These are phyloP conservation scores for Cladosporium halotolerans DNA, from an alignment of 2,329 filamentous ascomycete species.

Conservation along the genomic window DNA sequence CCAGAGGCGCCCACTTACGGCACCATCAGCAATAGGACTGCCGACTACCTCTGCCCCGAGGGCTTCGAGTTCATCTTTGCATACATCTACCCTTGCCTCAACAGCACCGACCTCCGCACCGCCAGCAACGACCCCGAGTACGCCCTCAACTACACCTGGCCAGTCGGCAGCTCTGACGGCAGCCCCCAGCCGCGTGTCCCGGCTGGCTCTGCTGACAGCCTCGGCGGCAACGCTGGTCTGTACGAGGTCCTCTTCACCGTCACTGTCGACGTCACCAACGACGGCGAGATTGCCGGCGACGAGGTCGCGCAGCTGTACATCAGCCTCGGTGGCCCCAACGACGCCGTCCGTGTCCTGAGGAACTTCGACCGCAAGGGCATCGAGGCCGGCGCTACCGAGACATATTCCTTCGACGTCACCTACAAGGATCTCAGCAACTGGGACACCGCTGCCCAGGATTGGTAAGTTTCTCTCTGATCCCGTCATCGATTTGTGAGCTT, in stretches of 20 bases:
- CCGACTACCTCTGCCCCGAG: conserved; percentile 63
- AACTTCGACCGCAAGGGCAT: conserved; percentile 75
- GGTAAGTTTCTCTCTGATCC: conserved; percentile 38
- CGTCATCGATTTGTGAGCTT: neutral
- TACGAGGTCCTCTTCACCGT: conserved; percentile 66
- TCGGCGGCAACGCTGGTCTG: conserved; percentile 56
- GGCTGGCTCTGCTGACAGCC: conserved; percentile 53
- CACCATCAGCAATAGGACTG: conserved; percentile 55
- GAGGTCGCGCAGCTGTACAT: conserved; percentile 73
- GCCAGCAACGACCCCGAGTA: conserved; percentile 56
- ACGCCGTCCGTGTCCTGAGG: conserved; percentile 62
- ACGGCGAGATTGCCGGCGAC: conserved; percentile 57
- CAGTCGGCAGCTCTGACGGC: conserved; percentile 52
- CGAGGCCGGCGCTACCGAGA: conserved; percentile 58
- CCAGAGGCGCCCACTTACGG: conserved; percentile 58
- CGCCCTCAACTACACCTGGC: conserved; percentile 56
- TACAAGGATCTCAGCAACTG: conserved; percentile 83
- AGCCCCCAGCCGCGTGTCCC: conserved; percentile 53
- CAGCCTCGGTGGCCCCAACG: conserved; percentile 68
- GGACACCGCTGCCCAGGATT: conserved; percentile 75
- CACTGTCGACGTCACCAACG: conserved; percentile 65
- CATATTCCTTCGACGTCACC: conserved; percentile 64
- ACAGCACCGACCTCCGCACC: conserved; percentile 51
- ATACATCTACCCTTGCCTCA: conserved; percentile 69
- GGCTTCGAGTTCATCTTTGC: conserved; percentile 46